These are phyloP conservation scores for Periconia macrospinosa DNA, from an alignment of 2,329 filamentous ascomycete species.

Conservation along the genomic window DNA sequence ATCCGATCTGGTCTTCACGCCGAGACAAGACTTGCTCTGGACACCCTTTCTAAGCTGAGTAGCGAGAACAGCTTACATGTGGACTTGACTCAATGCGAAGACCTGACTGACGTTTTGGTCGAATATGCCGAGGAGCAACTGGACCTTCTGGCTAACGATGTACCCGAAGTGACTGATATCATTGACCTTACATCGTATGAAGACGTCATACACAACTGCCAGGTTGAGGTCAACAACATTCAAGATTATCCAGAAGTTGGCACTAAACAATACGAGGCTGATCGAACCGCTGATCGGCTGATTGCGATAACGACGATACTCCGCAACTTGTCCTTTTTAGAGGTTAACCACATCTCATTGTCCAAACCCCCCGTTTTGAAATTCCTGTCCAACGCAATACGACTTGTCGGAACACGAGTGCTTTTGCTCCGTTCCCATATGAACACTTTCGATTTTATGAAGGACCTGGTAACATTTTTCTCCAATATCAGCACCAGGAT, in stretches of 20 bases:
- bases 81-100: conserved; percentile 58
- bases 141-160: conserved; percentile 80
- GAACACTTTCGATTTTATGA: conserved; percentile 96
- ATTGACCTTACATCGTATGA: conserved; percentile 85
- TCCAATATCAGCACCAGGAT: conserved; percentile 85
- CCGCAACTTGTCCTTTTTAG: conserved; percentile 86
- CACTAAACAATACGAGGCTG: conserved; percentile 75
- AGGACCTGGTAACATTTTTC: conserved; percentile 84
- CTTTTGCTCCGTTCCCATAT: conserved; percentile 79
- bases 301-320: conserved; percentile 91
- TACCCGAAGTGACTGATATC: conserved; percentile 82
- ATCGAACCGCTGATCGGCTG: conserved; percentile 81
- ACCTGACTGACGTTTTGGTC: conserved; percentile 82
- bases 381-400: conserved; percentile 80
- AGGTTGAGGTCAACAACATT: conserved; percentile 70
- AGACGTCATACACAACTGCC: conserved; percentile 79
- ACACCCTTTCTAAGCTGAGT: conserved; percentile 76
- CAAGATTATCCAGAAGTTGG: conserved; percentile 75
- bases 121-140: conserved; percentile 91
- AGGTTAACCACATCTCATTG: conserved; percentile 73
- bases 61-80: conserved; percentile 42
- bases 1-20: conserved; percentile 86
- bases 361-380: conserved; percentile 78
- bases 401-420: conserved; percentile 85
- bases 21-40: conserved; percentile 87